Conservation (phyloP, 1,139 yeast genomes). For the Geotrichum armillariae region DNA sequence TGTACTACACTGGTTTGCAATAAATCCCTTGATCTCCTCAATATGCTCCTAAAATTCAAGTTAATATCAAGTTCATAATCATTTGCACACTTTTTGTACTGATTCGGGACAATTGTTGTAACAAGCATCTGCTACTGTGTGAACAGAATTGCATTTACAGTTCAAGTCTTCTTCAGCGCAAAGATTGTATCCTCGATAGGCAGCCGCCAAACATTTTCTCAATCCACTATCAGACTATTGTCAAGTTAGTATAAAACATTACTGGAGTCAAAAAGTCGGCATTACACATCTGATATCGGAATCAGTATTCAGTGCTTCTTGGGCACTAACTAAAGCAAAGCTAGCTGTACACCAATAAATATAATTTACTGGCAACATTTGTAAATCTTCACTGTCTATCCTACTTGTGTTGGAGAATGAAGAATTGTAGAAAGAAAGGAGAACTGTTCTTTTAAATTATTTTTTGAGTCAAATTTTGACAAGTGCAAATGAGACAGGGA, state of each 20-base stretch:
- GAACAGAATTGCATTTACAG: conserved; percentile 29
- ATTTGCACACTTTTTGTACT: too few relatives aligned
- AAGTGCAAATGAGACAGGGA: too few relatives aligned
- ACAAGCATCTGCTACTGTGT: conserved; percentile 26
- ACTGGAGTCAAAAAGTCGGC: neutral
- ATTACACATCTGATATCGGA: conserved; percentile 32
- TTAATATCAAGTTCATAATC: too few relatives aligned
- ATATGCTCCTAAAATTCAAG: conserved; percentile 13
- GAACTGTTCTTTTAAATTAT: too few relatives aligned
- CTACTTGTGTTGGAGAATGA: too few relatives aligned
- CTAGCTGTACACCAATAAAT: neutral
- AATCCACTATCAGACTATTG: conserved; percentile 3
- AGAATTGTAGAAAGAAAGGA: too few relatives aligned
- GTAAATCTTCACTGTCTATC: too few relatives aligned
- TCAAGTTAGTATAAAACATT: neutral
- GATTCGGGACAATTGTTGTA: conserved; percentile 25
- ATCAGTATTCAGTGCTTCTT: neutral
- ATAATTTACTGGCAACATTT: neutral
- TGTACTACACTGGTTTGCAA: conserved; percentile 8
- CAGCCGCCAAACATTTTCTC: conserved; percentile 10
- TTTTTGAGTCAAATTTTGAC: too few relatives aligned
- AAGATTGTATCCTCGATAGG: conserved; percentile 21
- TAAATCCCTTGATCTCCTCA: conserved; percentile 7
- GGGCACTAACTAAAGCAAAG: neutral
- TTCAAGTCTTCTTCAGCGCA: conserved; percentile 27